These are phyloP conservation scores for Ochetophila trinervis DNA, from an alignment of 306 rosid species.

Conservation along the genomic window DNA sequence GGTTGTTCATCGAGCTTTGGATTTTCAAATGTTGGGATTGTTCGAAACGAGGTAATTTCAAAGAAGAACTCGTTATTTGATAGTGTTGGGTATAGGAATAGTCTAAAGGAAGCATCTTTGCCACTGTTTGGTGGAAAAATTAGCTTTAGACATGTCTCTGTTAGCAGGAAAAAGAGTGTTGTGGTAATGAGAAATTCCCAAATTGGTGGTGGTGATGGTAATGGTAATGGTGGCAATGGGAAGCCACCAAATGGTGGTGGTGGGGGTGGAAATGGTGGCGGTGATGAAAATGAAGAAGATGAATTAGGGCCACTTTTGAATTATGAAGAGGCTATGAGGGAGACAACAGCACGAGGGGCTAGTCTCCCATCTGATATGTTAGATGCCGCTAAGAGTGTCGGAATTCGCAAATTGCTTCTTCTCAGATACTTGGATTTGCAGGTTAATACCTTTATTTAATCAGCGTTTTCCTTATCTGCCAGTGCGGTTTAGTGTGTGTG, in stretches of 20 bases:
- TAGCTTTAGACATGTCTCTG: conserved; percentile 24
- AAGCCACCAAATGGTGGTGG: conserved; percentile 15
- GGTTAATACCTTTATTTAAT: conserved; percentile 14
- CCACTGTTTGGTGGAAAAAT: conserved; percentile 28
- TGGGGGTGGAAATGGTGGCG: conserved; percentile 20
- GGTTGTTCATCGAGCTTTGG: conserved; percentile 46
- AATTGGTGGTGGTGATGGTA: conserved; percentile 31
- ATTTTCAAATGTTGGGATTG: conserved; percentile 30
- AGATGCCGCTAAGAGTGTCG: conserved; percentile 49
- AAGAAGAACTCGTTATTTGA: conserved; percentile 33
- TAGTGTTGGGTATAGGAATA: conserved; percentile 39
- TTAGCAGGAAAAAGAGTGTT: conserved; percentile 33
- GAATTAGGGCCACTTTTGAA: conserved; percentile 45
- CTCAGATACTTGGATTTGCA: conserved; percentile 48
- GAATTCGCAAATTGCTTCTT: conserved; percentile 45
- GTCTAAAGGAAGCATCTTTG: conserved; percentile 40
- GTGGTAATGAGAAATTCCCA: conserved; percentile 26
- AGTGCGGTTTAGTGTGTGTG: background rate
- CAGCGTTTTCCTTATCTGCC: background rate
- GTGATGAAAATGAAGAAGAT: conserved; percentile 31
- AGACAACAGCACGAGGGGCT: conserved; percentile 38
- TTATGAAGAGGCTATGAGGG: conserved; percentile 46
- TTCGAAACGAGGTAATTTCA: conserved; percentile 39
- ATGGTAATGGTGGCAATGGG: conserved; percentile 31
- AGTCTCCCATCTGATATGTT: conserved; percentile 47